A percentile compares a stretch with the other conserved stretches of the same genome.
phyloP scores from a whole-genome alignment of 2,329 filamentous ascomycete genomes.

The Cordyceps javanica region DNA sequence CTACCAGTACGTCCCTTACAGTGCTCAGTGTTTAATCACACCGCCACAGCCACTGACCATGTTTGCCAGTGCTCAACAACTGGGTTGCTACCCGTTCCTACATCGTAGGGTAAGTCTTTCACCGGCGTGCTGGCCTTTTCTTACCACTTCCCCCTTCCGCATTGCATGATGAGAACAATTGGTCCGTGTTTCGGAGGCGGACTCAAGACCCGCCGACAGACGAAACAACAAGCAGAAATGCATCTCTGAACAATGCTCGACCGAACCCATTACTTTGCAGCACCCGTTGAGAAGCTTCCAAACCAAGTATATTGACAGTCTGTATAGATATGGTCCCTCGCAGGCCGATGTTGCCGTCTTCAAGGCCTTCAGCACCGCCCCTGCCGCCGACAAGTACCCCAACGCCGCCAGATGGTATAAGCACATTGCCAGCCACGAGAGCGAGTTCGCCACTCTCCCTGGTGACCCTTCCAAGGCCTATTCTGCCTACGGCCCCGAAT shows the following conservation, averaged over 20 bases:
- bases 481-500: constrained; percentile 87
- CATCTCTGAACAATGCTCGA: constrained; percentile 58
- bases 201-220: constrained; percentile 86
- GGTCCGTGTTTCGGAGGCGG: constrained; percentile 93
- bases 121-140: background rate
- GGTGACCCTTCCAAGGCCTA: constrained; percentile 86
- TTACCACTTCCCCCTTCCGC: background rate
- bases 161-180: constrained; percentile 70
- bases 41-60: constrained; percentile 27
- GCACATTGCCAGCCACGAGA: constrained; percentile 89
- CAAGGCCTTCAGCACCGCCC: constrained; percentile 76
- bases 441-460: constrained; percentile 83
- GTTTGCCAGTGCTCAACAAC: constrained; percentile 57
- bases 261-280: background rate
- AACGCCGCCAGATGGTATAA: constrained; percentile 98
- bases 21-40: constrained; percentile 18
- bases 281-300: background rate
- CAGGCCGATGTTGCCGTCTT: constrained; percentile 95
- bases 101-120: constrained; percentile 67
- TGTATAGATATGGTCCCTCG: constrained; percentile 55
- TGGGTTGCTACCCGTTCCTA: constrained; percentile 73
- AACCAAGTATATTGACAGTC: background rate
- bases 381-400: constrained; percentile 81
- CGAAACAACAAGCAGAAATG: constrained; percentile 68
- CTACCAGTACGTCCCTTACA: constrained; percentile 34